These are phyloP conservation scores for Sporisorium reilianum DNA, from an alignment of 1,284 basidiomycete genomes.

Conservation along the genomic window DNA sequence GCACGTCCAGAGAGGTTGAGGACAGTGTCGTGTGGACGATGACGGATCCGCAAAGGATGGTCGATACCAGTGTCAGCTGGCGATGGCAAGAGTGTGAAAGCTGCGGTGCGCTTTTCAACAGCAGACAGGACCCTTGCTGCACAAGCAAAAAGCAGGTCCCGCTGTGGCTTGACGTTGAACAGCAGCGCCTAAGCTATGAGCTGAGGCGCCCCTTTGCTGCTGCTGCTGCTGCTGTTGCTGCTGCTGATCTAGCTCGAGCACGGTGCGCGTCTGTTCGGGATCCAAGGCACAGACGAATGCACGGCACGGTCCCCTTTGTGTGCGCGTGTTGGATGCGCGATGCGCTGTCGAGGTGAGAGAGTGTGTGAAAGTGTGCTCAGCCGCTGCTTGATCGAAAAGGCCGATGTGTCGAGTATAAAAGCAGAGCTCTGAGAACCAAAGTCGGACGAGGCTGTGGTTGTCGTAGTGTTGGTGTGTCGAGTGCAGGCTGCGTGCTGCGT, in stretches of 20 bases:
- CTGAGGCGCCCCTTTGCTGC: neutral
- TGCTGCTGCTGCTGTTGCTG: neutral
- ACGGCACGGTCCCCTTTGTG: neutral
- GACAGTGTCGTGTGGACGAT: neutral
- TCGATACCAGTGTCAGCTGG: neutral
- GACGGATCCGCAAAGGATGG: neutral
- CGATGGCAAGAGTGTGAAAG: neutral
- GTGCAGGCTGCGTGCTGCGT: neutral
- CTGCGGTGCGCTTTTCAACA: neutral
- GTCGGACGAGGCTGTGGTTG: constrained; percentile 1
- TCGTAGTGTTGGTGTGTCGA: neutral
- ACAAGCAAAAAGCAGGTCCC: neutral
- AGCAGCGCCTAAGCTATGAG: neutral
- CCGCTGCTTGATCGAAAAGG: constrained; percentile 3
- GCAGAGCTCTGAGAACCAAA: neutral
- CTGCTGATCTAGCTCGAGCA: neutral
- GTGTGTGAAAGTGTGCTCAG: neutral
- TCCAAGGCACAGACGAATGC: neutral
- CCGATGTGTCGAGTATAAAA: constrained; percentile 7
- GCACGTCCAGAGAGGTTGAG: neutral
- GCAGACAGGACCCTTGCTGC: neutral
- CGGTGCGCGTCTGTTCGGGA: neutral
- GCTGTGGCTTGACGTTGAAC: neutral
- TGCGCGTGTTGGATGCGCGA: no score
- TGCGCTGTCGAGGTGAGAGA: no score